phyloP scores from a whole-genome alignment of 2,329 filamentous ascomycete species.

The Hawksworthiomyces lignivorus region DNA sequence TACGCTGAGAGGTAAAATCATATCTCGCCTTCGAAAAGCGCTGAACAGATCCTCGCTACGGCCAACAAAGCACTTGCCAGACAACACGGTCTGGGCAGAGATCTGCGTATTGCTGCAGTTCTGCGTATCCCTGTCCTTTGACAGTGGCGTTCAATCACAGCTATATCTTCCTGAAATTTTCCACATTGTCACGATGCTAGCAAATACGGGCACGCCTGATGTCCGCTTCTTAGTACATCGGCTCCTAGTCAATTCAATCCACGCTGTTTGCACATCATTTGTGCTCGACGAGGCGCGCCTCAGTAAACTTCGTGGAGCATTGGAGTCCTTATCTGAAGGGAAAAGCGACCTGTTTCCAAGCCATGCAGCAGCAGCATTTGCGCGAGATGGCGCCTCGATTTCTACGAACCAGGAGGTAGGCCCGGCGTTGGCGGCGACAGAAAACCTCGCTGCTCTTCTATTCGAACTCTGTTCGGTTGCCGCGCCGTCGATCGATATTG shows the following conservation, averaged over 20 bases:
- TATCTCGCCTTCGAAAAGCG: constrained; percentile 58
- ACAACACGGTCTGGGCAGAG: constrained; percentile 63
- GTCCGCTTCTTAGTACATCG: constrained; percentile 54
- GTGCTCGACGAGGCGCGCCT: constrained; percentile 51
- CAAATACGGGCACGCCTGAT: constrained; percentile 53
- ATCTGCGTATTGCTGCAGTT: constrained; percentile 61
- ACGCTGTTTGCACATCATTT: constrained; percentile 61
- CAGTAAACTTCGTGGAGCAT: constrained; percentile 45
- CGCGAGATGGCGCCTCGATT: constrained; percentile 46
- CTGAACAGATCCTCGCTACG: constrained; percentile 59
- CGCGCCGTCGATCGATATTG: constrained; percentile 55
- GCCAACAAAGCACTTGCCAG: constrained; percentile 56
- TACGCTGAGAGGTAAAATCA: constrained; percentile 56
- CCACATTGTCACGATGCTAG: constrained; percentile 63
- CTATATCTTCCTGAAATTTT: constrained; percentile 62
- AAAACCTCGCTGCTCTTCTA: constrained; percentile 53
- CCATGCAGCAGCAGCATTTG: constrained; percentile 31
- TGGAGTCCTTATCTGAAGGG: constrained; percentile 53
- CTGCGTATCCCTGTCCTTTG: constrained; percentile 59
- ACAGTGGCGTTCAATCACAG: constrained; percentile 59
- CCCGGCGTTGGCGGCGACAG: constrained; percentile 46
- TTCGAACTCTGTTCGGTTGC: constrained; percentile 58
- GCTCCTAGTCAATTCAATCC: constrained; percentile 58
- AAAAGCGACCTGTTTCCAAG: constrained; percentile 50
- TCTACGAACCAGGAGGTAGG: constrained; percentile 44